Conservation (phyloP, 75 land plant species). For the Picea glauca region DNA sequence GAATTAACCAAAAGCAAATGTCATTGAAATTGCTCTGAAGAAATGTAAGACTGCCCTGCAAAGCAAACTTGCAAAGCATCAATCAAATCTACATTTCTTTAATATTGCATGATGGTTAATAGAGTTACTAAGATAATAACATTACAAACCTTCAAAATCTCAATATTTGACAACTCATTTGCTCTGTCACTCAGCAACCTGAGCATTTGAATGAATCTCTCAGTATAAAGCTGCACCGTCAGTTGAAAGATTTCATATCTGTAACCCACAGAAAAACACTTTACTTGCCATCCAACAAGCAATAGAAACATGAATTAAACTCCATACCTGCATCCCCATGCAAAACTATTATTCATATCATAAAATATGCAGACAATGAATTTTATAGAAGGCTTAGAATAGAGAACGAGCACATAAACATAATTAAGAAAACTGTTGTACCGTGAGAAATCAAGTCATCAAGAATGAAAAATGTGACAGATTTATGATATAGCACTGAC, state of each 20-base stretch:
- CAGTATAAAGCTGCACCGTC: constrained; percentile 96
- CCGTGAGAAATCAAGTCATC: too few relatives aligned
- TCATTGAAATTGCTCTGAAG: not conserved
- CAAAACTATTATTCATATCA: too few relatives aligned
- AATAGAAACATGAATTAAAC: not conserved
- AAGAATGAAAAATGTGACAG: too few relatives aligned
- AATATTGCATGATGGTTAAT: not conserved
- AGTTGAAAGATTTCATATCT: constrained; percentile 97
- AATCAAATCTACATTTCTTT: not conserved
- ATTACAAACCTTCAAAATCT: constrained; percentile 83
- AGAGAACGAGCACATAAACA: too few relatives aligned
- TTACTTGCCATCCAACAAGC: not conserved
- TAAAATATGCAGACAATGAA: too few relatives aligned
- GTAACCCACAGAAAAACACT: constrained; percentile 9
- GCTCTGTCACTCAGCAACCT: constrained; percentile 91
- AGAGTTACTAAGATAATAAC: not conserved
- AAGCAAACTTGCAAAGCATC: not conserved
- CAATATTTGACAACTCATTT: constrained; percentile 75
- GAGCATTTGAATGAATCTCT: constrained; percentile 94
- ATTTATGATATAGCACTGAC: too few relatives aligned
- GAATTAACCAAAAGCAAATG: not conserved
- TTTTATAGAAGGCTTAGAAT: too few relatives aligned
- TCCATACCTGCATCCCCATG: not conserved
- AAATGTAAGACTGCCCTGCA: not conserved
- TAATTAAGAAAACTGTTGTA: too few relatives aligned